Evolutionary conservation across 2,329 filamentous ascomycete species (phyloP).

Genomic region (Pezicula neosporulosa): DNA sequence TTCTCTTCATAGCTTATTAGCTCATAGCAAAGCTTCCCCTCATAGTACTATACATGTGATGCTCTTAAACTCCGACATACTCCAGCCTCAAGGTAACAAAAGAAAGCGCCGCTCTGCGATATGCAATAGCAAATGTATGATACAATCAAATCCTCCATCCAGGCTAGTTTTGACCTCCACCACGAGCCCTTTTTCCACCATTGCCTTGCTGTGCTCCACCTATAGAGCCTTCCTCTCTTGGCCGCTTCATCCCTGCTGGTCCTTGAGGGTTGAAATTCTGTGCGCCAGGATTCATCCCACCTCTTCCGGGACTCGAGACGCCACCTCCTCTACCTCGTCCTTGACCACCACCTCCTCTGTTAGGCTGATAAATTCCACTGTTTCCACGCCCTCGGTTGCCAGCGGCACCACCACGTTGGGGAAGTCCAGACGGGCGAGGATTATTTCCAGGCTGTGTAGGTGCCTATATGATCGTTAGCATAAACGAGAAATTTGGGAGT

Average conservation of each 20-base stretch:
- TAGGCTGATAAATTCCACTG: constrained; percentile 16
- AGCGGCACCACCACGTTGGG: constrained; percentile 19
- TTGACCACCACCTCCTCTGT: constrained; percentile 7
- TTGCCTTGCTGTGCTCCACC: constrained; percentile 26
- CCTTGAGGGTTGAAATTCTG: constrained; percentile 22
- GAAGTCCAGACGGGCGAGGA: constrained; percentile 23
- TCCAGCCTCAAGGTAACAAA: constrained; percentile 15
- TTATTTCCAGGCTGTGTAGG: constrained; percentile 15
- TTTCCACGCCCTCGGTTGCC: constrained; percentile 15
- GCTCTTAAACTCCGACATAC: constrained; percentile 8
- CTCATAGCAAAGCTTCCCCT: not conserved
- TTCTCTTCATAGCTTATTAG: not conserved
- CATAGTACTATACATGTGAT: not conserved
- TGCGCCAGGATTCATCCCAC: constrained; percentile 28
- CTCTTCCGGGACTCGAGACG: constrained; percentile 16
- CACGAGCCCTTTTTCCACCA: constrained; percentile 43
- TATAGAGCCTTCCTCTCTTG: constrained; percentile 27
- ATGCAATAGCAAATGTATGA: constrained; percentile 23
- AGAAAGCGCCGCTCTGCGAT: constrained; percentile 18
- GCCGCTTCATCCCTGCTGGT: constrained; percentile 24
- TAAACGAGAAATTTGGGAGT: not conserved
- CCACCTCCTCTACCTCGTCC: constrained; percentile 24
- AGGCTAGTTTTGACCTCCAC: constrained; percentile 25
- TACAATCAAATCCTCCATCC: constrained; percentile 17
- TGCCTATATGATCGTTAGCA: constrained; percentile 12